A percentile compares a stretch with the other conserved stretches of the same genome.
These are phyloP conservation scores for Penicillium pancosmium DNA, from an alignment of 495 filamentous ascomycete genomes.

Conservation along the genomic window DNA sequence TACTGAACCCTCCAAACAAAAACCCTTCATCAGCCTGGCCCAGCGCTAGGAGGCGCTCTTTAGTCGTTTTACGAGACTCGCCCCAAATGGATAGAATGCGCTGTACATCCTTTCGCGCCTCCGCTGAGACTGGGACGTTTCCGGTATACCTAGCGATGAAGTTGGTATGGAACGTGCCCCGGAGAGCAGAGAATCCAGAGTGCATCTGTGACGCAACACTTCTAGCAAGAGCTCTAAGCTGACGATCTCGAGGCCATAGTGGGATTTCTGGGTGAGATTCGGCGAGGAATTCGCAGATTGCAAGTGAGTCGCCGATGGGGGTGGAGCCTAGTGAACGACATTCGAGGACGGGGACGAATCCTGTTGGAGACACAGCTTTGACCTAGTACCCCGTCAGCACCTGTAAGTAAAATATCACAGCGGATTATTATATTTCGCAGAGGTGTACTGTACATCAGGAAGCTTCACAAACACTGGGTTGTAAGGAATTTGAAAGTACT, in stretches of 20 bases:
- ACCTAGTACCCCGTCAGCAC: slow-evolving; percentile 15
- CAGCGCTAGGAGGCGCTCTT: slow-evolving; percentile 24
- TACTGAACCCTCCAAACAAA: slow-evolving; percentile 38
- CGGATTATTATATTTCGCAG: neutral
- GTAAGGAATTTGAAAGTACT: slow-evolving; percentile 40
- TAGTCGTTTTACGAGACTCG: slow-evolving; percentile 22
- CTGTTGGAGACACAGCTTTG: slow-evolving; percentile 32
- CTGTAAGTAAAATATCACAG: slow-evolving; percentile 2
- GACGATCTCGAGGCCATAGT: slow-evolving; percentile 49
- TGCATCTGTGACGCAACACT: slow-evolving; percentile 58
- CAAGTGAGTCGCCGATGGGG: slow-evolving; percentile 52
- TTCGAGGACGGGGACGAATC: slow-evolving; percentile 37
- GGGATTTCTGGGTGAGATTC: slow-evolving; percentile 44
- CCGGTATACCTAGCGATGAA: slow-evolving; percentile 42
- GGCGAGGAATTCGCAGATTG: slow-evolving; percentile 58
- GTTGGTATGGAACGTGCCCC: slow-evolving; percentile 48
- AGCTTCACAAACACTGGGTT: slow-evolving; percentile 26
- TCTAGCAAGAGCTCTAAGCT: slow-evolving; percentile 52
- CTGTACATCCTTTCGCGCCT: slow-evolving; percentile 30
- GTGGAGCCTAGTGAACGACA: slow-evolving; percentile 28
- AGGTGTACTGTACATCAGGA: slow-evolving; percentile 20
- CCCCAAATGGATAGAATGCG: slow-evolving; percentile 29
- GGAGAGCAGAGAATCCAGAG: slow-evolving; percentile 49
- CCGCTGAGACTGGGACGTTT: slow-evolving; percentile 31
- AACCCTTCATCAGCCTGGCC: slow-evolving; percentile 29